Percentiles rank a stretch among this genome's conserved stretches.
phyloP scores from a whole-genome alignment of 768 basidiomycete genomes.

The Mycena polygramma region DNA sequence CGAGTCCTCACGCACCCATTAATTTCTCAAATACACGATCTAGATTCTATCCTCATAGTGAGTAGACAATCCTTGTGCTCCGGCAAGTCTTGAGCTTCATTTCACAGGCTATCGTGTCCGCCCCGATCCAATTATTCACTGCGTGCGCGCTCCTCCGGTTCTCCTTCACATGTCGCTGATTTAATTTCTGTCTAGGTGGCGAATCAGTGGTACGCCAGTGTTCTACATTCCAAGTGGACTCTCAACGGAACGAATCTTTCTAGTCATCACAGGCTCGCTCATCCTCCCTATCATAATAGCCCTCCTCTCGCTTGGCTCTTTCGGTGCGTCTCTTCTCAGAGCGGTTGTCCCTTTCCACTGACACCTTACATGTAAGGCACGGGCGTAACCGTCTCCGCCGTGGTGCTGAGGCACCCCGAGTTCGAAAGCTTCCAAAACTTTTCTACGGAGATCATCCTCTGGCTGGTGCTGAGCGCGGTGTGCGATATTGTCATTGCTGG shows the following conservation, averaged over 20 bases:
- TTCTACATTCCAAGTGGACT: neutral
- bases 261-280: conserved; percentile 24
- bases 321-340: conserved; percentile 12
- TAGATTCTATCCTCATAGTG: conserved; percentile 30
- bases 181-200: too few relatives aligned
- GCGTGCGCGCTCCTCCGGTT: too few relatives aligned
- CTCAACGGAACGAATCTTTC: neutral
- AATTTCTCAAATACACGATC: neutral
- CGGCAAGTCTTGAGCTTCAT: too few relatives aligned
- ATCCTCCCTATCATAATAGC: conserved; percentile 19
- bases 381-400: conserved; percentile 16
- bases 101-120: conserved; percentile 23
- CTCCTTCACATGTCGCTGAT: too few relatives aligned
- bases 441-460: neutral
- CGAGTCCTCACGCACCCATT: too few relatives aligned
- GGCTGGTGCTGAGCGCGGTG: conserved; percentile 23
- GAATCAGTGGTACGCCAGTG: conserved; percentile 16
- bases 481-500: conserved; percentile 28
- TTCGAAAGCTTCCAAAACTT: conserved; percentile 15
- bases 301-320: conserved; percentile 17
- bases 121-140: conserved; percentile 30
- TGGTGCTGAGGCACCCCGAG: neutral
- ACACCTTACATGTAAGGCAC: neutral
- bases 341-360: neutral
- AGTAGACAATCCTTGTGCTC: neutral